Conservation (phyloP, 2,329 filamentous ascomycete species). For the Dactylellina parvicollis region DNA sequence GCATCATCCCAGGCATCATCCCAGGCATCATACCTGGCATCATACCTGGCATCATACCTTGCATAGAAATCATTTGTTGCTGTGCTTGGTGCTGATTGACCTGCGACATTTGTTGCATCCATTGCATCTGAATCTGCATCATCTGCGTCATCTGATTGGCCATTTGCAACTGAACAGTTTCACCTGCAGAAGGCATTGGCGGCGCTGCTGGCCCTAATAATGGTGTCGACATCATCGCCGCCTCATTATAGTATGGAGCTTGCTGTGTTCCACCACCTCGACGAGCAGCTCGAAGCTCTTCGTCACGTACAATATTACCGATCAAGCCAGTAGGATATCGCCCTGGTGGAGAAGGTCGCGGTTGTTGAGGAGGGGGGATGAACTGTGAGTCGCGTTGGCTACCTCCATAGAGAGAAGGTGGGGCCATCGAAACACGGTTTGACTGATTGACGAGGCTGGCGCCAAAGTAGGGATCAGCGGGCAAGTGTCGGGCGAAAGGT, state of each 20-base stretch:
- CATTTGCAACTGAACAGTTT: constrained; percentile 81
- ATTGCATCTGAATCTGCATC: constrained; percentile 95
- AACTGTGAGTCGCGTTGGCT: constrained; percentile 61
- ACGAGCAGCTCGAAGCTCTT: constrained; percentile 58
- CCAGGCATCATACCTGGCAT: too few species aligned
- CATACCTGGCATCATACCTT: constrained; percentile 59
- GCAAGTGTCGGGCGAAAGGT: constrained; percentile 82
- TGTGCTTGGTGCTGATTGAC: constrained; percentile 58
- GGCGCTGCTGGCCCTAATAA: constrained; percentile 4
- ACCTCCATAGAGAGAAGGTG: constrained; percentile 62
- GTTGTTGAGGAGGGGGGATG: constrained; percentile 54
- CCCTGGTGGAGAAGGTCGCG: constrained; percentile 57
- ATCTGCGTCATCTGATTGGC: constrained; percentile 85
- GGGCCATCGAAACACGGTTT: constrained; percentile 77
- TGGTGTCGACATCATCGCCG: constrained; percentile 55
- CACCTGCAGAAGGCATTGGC: constrained; percentile 68
- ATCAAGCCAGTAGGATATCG: constrained; percentile 80
- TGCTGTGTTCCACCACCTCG: constrained; percentile 42
- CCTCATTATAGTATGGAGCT: constrained; percentile 54
- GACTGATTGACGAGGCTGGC: constrained; percentile 77
- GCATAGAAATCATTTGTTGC: constrained; percentile 57
- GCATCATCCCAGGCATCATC: constrained; percentile 60
- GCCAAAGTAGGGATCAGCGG: constrained; percentile 82
- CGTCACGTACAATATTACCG: constrained; percentile 77
- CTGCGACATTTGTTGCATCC: constrained; percentile 72